Evolutionary conservation across 306 rosid genomes (phyloP).

Genomic region (Rubus idaeus): DNA sequence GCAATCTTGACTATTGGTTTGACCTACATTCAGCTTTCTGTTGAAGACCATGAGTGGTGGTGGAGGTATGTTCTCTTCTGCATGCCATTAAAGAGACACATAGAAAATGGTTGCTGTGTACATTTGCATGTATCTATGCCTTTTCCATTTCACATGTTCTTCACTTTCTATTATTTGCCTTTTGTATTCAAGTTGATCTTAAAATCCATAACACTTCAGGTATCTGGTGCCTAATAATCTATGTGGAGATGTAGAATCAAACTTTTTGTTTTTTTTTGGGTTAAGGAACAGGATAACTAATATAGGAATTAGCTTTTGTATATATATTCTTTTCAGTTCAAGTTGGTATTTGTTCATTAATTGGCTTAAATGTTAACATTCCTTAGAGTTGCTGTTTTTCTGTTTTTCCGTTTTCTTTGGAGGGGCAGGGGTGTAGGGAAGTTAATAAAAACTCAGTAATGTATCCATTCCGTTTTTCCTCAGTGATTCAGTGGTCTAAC

Average conservation of each 20-base stretch:
- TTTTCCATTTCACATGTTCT: neutral
- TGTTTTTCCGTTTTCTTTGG: neutral
- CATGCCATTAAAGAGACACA: neutral
- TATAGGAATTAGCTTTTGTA: neutral
- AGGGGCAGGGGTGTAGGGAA: neutral
- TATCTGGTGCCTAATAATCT: neutral
- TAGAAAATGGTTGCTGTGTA: neutral
- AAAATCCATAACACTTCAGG: neutral
- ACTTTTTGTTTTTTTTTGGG: neutral
- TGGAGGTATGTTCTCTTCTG: slow-evolving; percentile 63
- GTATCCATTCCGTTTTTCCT: neutral
- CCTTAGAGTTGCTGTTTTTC: neutral
- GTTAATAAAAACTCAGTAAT: neutral
- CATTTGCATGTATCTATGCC: neutral
- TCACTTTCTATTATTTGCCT: neutral
- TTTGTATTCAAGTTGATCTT: neutral
- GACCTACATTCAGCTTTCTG: slow-evolving; percentile 79
- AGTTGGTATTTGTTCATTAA: neutral
- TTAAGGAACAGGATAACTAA: neutral
- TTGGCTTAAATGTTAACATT: neutral
- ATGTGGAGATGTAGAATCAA: neutral
- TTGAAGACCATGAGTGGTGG: slow-evolving; percentile 96
- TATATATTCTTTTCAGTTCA: neutral
- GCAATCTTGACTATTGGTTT: slow-evolving; percentile 61
- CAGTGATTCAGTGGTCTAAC: neutral